Evolutionary conservation across 495 filamentous ascomycete genomes (phyloP).

Genomic region (Friedmanniomyces endolithicus): DNA sequence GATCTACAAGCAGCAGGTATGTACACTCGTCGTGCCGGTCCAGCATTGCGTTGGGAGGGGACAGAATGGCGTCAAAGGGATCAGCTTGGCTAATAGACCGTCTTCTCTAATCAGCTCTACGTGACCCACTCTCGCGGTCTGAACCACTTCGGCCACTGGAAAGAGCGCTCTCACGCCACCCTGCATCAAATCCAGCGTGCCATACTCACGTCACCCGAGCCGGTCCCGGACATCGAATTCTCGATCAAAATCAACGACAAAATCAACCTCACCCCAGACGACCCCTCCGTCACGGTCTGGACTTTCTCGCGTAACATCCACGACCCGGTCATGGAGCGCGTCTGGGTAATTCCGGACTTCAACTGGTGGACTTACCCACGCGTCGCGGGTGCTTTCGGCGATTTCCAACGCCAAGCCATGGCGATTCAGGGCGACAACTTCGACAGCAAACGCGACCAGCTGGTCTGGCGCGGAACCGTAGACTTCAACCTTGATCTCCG

Average conservation of each 20-base stretch:
- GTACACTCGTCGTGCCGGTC: not conserved
- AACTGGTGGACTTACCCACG: constrained; percentile 61
- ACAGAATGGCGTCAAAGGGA: constrained; percentile 9
- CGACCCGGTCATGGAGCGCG: constrained; percentile 31
- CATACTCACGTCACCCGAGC: constrained; percentile 31
- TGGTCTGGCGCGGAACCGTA: constrained; percentile 54
- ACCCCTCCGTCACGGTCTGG: constrained; percentile 35
- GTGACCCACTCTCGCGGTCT: constrained; percentile 2
- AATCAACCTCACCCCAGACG: constrained; percentile 27
- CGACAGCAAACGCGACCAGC: constrained; percentile 46
- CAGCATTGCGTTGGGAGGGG: too few species aligned
- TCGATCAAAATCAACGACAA: constrained; percentile 42
- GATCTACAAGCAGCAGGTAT: constrained; percentile 27
- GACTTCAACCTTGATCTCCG: constrained; percentile 32
- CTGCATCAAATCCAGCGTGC: constrained; percentile 33
- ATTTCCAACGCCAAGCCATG: constrained; percentile 32
- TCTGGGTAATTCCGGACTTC: constrained; percentile 71
- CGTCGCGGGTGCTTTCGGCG: constrained; percentile 37
- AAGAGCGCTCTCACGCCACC: constrained; percentile 33
- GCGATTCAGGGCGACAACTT: constrained; percentile 23
- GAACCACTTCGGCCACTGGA: constrained; percentile 8
- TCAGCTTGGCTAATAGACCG: too few species aligned
- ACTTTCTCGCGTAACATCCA: constrained; percentile 33
- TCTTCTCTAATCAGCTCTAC: not conserved
- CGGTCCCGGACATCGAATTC: constrained; percentile 53